Base-by-base conservation (phyloP, 2,329 filamentous ascomycete species). In the Drechslerella coelobrocha region DNA sequence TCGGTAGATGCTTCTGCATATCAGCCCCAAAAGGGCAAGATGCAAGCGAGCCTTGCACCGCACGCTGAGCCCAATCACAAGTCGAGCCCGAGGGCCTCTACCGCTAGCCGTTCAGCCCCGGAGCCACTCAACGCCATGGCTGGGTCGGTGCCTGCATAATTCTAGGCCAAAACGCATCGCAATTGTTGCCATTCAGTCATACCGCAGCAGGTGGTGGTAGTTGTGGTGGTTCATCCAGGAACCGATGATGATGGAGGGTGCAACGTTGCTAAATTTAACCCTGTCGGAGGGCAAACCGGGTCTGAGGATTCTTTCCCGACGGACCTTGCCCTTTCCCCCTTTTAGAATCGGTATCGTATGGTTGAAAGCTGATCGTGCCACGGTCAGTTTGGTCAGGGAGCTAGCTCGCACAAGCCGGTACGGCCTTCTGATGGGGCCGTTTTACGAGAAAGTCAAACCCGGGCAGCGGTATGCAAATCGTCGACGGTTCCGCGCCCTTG, bases 121-220 rank as follows among this genome's bases (percentile, higher is more conserved):
- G 41, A 21, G 41, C 19, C 41, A 19, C 34, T n/a, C 17, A 14
- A n/a, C 34, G 34, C 34, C 34, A 39, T 39, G n/a, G n/a, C n/a
- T n/a, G n/a, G n/a, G n/a, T n/a, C n/a, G n/a, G n/a, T n/a, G n/a
- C n/a, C n/a, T n/a, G n/a, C n/a, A n/a, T n/a, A n/a, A n/a, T n/a
- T n/a, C 17, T 19, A 19, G 41, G 19, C 41, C 41, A 45, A n/a
- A 45, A n/a, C 41, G 19, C 41, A 19, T 19, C 19, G 17, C 41
- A 19, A 45, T 10, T 45, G 34, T 14, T 39, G 41, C 41, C 41
- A 45, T 45, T 45, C 41, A 17, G 41, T 45, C 41, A 45, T 45
- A 14, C 41, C 21, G 41, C 41, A 45, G 12, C 34, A 7, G 12
- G 34, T 14, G 34, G 12, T 39, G 12, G 34, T 39, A n/a, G 12